phyloP scores from a whole-genome alignment of 2,329 filamentous ascomycete genomes.

The Cryphonectria nitschkei region DNA sequence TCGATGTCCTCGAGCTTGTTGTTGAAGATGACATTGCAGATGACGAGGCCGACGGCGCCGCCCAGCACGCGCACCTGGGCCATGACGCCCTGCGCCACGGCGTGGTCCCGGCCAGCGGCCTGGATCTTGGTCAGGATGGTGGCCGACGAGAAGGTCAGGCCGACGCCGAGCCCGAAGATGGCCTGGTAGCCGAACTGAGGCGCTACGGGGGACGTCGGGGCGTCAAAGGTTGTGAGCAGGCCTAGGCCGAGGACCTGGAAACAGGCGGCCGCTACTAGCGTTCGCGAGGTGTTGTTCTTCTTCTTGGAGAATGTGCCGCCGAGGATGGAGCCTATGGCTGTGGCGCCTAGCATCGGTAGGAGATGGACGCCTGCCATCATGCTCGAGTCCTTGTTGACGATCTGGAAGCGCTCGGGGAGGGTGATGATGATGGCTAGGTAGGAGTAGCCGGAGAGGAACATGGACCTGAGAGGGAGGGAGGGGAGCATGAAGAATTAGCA shows the following conservation, averaged over 20 bases:
- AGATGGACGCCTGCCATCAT: slow-evolving; percentile 61
- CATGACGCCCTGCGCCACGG: slow-evolving; percentile 62
- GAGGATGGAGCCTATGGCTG: slow-evolving; percentile 59
- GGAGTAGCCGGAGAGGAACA: slow-evolving; percentile 59
- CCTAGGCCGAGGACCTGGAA: slow-evolving; percentile 58
- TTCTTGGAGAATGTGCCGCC: slow-evolving; percentile 58
- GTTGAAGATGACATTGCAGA: slow-evolving; percentile 64
- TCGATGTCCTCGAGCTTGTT: slow-evolving; percentile 40
- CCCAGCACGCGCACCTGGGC: slow-evolving; percentile 64
- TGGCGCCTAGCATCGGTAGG: slow-evolving; percentile 60
- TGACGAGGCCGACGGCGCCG: slow-evolving; percentile 60
- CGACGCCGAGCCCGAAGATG: slow-evolving; percentile 62
- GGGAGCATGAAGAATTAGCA: not conserved
- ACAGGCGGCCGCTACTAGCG: slow-evolving; percentile 51
- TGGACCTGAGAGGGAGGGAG: slow-evolving; percentile 46
- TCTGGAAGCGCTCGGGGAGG: slow-evolving; percentile 63
- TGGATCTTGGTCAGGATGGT: slow-evolving; percentile 63
- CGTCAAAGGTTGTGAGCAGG: slow-evolving; percentile 51
- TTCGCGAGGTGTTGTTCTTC: slow-evolving; percentile 57
- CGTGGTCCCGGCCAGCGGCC: slow-evolving; percentile 52
- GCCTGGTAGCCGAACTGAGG: slow-evolving; percentile 59
- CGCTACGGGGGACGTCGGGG: slow-evolving; percentile 37
- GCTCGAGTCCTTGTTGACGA: slow-evolving; percentile 57
- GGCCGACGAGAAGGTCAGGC: slow-evolving; percentile 59
- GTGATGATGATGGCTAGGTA: slow-evolving; percentile 63